Evolutionary conservation across 805 yeast genomes (phyloP), one percentile per base, ranked within the genome.

Genomic region (Candida patagonica): DNA sequence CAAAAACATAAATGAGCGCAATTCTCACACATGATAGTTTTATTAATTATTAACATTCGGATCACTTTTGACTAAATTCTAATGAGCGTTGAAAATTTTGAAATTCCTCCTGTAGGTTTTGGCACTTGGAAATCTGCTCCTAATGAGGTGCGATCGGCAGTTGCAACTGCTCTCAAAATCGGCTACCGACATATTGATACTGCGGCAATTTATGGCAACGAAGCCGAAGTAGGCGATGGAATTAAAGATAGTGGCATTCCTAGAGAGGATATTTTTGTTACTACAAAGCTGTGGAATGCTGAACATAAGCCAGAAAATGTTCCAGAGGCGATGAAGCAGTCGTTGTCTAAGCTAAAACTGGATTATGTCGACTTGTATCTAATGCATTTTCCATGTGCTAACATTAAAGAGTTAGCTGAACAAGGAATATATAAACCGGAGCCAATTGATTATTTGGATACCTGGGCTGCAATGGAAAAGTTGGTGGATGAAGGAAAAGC

Each of bases 151-250:
- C 49, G 44, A 19, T 47, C 48, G 21, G 54, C 62, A 22, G 71
- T 70, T 1, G 62, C 62, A 47, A 50, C 61, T 17, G 81, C 79
- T 8, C 59, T 77, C 45, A 48, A 59, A 33, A 53, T 41, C 10
- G 84, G 84, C 4, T 78, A 75, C 56, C 66, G 81, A 46, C 83
- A 76, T 54, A 61, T 80, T 40, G 86, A 80, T 54, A 61, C 72
- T 26, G 87, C 86, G 31, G 70, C 63, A 26, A 55, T 52, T 27
- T 80, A 79, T 62, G 52, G 59, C 4, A 80, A 78, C 55, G 78
- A 77, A 52, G 52, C 49, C 13, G 76, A 70, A 49, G 68, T 69
- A 10, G 74, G 73, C n/a, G 62, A 62, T 34, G 84, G 76, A 17
- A 65, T 77, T 43, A 59, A 56, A 46, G 79, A 73, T 37, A 61